Evolutionary conservation across 345 rosid species (phyloP), one percentile per base, ranked within the genome.

Genomic region (Hibiscus mutabilis): DNA sequence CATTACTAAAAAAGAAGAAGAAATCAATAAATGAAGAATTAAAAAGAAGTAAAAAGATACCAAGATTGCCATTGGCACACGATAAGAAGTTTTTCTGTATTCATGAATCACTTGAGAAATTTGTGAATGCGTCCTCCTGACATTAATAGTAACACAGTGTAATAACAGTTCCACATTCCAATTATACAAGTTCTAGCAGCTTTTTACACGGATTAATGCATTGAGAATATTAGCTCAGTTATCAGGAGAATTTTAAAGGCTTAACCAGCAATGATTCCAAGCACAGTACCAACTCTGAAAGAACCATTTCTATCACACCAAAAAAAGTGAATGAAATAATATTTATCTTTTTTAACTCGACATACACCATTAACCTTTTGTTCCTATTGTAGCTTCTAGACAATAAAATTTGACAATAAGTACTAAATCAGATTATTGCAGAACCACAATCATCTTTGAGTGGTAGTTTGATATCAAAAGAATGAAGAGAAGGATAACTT

Each of bases 41-140:
- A n/a, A n/a, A n/a, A n/a, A n/a, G n/a, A n/a, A 47, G 47, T 13
- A 47, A 72, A 78, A 78, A 88, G n/a, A 68, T 84, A 91, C 97
- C 97, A 94, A 79, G 60, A 94, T 88, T 49, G 97, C 86, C 98
- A 94, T 94, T 19, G 97, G 93, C 67, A 90, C 98, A 72, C 97
- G 84, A 77, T 94, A 94, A 37, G 89, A 74, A 80, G 98, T 91
- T 79, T 94, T 94, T 76, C 81, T 74, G 74, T 88, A 94, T 76
- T 94, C 98, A 27, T 87, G 87, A 60, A 94, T 82, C 71, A 88
- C 93, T 84, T 94, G 98, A 44, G 97, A 85, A 76, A 94, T 84
- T 80, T 94, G 97, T 63, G 97, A 86, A 78, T 94, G 98, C 3
- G 97, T 94, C 84, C 98, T 90, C 92, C 98, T 94, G 33, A 3